These are phyloP conservation scores for Eimeria zaria DNA, from an alignment of 169 alveolate species.

Conservation along the genomic window DNA sequence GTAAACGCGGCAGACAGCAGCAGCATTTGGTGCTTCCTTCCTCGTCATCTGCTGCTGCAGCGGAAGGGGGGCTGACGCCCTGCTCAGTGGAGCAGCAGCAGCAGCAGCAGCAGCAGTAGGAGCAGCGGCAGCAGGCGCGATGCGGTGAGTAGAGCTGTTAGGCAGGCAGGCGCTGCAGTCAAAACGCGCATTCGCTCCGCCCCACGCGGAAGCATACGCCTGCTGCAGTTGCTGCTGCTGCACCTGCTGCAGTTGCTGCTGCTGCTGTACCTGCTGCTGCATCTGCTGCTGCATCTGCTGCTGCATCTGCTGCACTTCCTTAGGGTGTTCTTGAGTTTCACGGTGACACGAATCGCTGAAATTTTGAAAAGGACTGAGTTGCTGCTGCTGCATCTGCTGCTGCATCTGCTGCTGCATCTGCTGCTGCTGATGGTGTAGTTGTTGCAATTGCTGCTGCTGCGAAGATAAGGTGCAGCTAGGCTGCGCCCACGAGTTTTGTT, in stretches of 20 bases:
- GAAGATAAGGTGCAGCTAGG: background rate
- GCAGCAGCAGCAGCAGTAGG: background rate
- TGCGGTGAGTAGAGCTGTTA: background rate
- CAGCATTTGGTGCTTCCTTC: background rate
- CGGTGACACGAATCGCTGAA: background rate
- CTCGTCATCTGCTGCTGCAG: background rate
- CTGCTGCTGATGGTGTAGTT: background rate
- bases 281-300: background rate
- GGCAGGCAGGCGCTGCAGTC: background rate
- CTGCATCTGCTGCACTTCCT: background rate
- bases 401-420: background rate
- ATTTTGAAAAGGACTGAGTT: background rate
- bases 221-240: constrained; percentile 3
- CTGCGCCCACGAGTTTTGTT: background rate
- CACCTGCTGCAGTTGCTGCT: background rate
- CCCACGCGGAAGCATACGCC: background rate
- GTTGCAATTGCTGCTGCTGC: constrained; percentile 2
- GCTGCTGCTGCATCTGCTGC: background rate
- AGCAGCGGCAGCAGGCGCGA: no score
- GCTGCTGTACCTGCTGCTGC: background rate
- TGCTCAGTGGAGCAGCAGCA: background rate
- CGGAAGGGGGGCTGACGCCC: background rate
- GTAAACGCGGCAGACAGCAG: background rate
- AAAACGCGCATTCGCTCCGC: background rate
- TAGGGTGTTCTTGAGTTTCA: background rate